Evolutionary conservation across 164 flowering plant species (phyloP).

Genomic region (Houttuynia cordata): DNA sequence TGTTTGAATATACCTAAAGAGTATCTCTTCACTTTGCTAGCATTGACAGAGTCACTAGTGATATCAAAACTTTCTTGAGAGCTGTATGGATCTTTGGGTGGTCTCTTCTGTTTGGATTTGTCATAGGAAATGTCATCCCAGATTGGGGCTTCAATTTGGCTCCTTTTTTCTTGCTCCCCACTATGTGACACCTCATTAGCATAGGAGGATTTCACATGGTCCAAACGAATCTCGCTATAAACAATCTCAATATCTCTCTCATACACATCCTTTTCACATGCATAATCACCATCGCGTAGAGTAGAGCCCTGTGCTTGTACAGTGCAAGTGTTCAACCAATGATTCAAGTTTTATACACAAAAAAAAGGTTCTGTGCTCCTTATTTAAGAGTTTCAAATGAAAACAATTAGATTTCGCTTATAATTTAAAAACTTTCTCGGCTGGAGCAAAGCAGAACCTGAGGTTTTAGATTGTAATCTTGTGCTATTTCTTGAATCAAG

Average conservation of each 20-base stretch:
- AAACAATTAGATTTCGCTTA: neutral
- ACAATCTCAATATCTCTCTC: neutral
- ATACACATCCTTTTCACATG: neutral
- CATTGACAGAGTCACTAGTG: slow-evolving; percentile 1
- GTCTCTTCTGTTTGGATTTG: slow-evolving; percentile 4
- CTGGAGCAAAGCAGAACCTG: slow-evolving; percentile 26
- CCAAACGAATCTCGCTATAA: neutral
- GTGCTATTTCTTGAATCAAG: slow-evolving; percentile 49
- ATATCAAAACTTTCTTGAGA: slow-evolving; percentile 2
- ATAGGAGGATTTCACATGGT: neutral
- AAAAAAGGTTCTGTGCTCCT: too few relatives aligned
- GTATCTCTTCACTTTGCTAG: slow-evolving; percentile 1
- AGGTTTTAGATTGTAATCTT: slow-evolving; percentile 19
- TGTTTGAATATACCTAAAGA: too few relatives aligned
- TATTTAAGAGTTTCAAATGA: neutral
- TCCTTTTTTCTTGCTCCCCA: neutral
- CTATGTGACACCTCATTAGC: neutral
- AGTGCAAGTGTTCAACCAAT: neutral
- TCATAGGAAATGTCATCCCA: slow-evolving; percentile 2
- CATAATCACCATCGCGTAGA: neutral
- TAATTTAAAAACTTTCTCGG: slow-evolving; percentile 14
- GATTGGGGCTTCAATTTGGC: slow-evolving; percentile 3
- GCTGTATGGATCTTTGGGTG: neutral
- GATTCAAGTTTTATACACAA: too few relatives aligned
- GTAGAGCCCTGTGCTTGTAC: slow-evolving; percentile 8